Conservation (phyloP, 1,284 basidiomycete genomes). For the Rugosomyces carneus region DNA sequence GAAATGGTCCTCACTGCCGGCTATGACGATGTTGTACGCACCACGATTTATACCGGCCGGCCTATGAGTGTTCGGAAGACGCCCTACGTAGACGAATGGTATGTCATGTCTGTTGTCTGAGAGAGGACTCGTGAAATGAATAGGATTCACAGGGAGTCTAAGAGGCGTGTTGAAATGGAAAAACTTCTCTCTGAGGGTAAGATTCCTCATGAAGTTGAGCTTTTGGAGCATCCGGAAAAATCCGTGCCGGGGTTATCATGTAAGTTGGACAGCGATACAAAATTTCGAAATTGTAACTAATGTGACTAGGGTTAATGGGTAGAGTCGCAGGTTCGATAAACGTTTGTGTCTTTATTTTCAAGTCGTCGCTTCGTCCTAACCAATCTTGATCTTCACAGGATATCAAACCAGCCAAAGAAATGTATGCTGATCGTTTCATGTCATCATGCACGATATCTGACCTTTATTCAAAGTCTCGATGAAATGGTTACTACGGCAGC, state of each 20-base stretch:
- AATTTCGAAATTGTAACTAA: neutral
- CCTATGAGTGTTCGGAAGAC: slow-evolving; percentile 80
- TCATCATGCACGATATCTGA: neutral
- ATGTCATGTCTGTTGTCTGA: slow-evolving; percentile 19
- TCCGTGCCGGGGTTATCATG: slow-evolving; percentile 55
- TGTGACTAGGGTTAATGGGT: slow-evolving; percentile 73
- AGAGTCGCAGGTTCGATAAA: slow-evolving; percentile 75
- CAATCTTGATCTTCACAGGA: slow-evolving; percentile 35
- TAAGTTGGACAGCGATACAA: slow-evolving; percentile 22
- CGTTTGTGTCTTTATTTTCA: slow-evolving; percentile 28
- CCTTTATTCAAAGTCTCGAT: slow-evolving; percentile 15
- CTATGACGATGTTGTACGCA: slow-evolving; percentile 68
- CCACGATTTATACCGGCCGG: slow-evolving; percentile 78
- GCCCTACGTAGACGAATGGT: slow-evolving; percentile 67
- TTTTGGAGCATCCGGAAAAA: slow-evolving; percentile 64
- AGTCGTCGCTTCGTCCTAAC: neutral
- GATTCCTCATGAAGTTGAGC: slow-evolving; percentile 72
- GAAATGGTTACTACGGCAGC: slow-evolving; percentile 22
- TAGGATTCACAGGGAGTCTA: slow-evolving; percentile 45
- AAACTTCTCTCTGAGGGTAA: slow-evolving; percentile 59
- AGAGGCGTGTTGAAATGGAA: slow-evolving; percentile 53
- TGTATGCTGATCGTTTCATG: slow-evolving; percentile 40
- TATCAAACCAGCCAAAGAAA: slow-evolving; percentile 75
- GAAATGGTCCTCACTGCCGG: slow-evolving; percentile 58
- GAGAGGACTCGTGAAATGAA: neutral